Evolutionary conservation across 257 asterid species (phyloP).

Genomic region (Thymus quinquecostatus): DNA sequence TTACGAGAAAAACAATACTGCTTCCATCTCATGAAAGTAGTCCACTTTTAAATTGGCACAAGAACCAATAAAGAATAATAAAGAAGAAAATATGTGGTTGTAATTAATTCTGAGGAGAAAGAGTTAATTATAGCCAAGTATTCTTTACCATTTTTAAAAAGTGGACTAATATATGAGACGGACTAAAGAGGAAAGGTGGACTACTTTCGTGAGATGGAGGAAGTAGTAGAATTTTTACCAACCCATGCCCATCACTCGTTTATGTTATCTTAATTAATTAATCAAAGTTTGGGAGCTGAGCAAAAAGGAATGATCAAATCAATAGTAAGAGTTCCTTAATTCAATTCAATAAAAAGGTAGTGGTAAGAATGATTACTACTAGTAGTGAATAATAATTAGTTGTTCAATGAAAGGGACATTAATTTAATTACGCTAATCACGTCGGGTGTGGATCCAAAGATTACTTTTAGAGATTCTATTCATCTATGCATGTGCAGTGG

Average conservation of each 20-base stretch:
- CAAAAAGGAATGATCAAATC: neutral
- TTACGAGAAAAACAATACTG: too few relatives aligned
- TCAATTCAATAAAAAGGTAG: neutral
- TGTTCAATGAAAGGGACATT: constrained; percentile 52
- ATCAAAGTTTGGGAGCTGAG: constrained; percentile 5
- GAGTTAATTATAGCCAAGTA: too few relatives aligned
- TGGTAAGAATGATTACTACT: constrained; percentile 18
- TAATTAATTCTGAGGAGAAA: too few relatives aligned
- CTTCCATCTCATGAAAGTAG: neutral
- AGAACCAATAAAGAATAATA: too few relatives aligned
- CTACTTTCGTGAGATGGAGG: too few relatives aligned
- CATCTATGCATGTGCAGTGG: constrained; percentile 34
- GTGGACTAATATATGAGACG: too few relatives aligned
- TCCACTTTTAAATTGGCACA: too few relatives aligned
- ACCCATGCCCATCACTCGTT: neutral
- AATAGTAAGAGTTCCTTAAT: too few relatives aligned
- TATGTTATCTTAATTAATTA: neutral
- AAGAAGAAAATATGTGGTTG: too few relatives aligned
- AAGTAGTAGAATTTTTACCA: neutral
- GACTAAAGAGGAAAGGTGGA: too few relatives aligned
- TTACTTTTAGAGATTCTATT: constrained; percentile 5
- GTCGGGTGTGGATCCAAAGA: constrained; percentile 42
- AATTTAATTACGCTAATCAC: constrained; percentile 54
- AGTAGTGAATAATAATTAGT: neutral
- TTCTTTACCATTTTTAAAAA: too few relatives aligned